These are phyloP conservation scores for Globisporangium apiculatum DNA, from an alignment of 352 stramenopile genomes.

Conservation along the genomic window DNA sequence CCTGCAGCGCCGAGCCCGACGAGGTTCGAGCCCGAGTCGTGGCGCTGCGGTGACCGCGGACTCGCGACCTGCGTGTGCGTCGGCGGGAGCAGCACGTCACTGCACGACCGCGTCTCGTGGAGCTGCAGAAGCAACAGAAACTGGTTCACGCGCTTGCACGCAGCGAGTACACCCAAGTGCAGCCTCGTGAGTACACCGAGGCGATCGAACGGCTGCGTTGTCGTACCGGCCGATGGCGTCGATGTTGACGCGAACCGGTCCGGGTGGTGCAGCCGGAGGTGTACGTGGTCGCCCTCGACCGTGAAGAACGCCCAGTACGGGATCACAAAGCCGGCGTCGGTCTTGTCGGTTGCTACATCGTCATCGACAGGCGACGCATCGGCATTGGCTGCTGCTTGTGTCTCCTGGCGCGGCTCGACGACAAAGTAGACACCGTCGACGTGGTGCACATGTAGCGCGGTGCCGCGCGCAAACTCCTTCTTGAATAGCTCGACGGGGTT, in stretches of 20 bases:
- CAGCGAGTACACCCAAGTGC: slow-evolving; percentile 54
- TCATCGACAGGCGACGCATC: neutral
- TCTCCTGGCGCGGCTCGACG: slow-evolving; percentile 16
- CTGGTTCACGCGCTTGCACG: slow-evolving; percentile 82
- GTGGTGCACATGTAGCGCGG: slow-evolving; percentile 38
- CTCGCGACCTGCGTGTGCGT: slow-evolving; percentile 26
- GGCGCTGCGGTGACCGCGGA: slow-evolving; percentile 31
- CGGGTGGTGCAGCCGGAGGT: slow-evolving; percentile 59
- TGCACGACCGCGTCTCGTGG: slow-evolving; percentile 78
- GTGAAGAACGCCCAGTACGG: slow-evolving; percentile 80
- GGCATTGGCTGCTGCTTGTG: neutral
- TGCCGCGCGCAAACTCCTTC: slow-evolving; percentile 40
- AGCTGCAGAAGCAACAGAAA: slow-evolving; percentile 77
- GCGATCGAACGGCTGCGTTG: slow-evolving; percentile 29
- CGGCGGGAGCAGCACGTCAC: slow-evolving; percentile 53
- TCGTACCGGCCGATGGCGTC: neutral
- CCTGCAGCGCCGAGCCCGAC: slow-evolving; percentile 14
- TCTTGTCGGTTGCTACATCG: neutral
- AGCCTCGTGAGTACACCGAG: slow-evolving; percentile 62
- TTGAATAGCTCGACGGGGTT: slow-evolving; percentile 58
- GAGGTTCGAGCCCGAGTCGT: slow-evolving; percentile 18
- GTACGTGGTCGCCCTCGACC: slow-evolving; percentile 39
- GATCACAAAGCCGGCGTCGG: slow-evolving; percentile 15
- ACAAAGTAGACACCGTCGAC: slow-evolving; percentile 74
- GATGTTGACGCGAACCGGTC: slow-evolving; percentile 14